phyloP scores from a whole-genome alignment of 352 stramenopile genomes.

The Phytophthora pisi region DNA sequence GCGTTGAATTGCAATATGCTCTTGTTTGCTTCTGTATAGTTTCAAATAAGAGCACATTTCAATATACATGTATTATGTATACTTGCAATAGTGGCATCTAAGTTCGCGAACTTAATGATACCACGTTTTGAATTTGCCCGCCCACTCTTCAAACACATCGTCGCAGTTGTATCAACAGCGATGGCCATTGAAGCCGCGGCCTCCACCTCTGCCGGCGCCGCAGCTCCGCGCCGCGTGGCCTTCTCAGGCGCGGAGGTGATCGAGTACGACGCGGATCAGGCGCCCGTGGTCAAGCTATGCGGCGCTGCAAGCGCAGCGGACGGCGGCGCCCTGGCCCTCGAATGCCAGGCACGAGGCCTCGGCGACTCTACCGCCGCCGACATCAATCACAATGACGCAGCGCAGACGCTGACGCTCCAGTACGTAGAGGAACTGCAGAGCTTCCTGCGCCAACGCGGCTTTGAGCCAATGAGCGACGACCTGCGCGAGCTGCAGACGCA shows the following conservation, averaged over 20 bases:
- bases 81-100: too few species aligned
- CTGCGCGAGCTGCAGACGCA: slow-evolving; percentile 46
- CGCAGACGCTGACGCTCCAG: slow-evolving; percentile 20
- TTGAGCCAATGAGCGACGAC: slow-evolving; percentile 38
- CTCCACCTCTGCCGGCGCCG: neutral
- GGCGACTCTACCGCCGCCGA: slow-evolving; percentile 2
- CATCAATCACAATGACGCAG: neutral
- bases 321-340: slow-evolving; percentile 29
- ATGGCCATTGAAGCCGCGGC: neutral
- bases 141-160: too few species aligned
- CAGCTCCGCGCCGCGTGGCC: slow-evolving; percentile 33
- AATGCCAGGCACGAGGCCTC: slow-evolving; percentile 52
- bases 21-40: too few species aligned
- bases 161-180: neutral
- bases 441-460: slow-evolving; percentile 37
- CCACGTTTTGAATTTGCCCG: neutral
- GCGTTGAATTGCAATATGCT: too few species aligned
- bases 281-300: slow-evolving; percentile 46
- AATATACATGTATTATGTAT: too few species aligned
- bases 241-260: slow-evolving; percentile 67
- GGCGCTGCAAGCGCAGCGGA: neutral
- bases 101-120: too few species aligned
- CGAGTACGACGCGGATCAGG: slow-evolving; percentile 55
- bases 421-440: slow-evolving; percentile 48
- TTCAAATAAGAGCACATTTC: too few species aligned